These are phyloP conservation scores for Entomortierella parvispora DNA, from an alignment of 192 early-diverging fungal species.

Conservation along the genomic window DNA sequence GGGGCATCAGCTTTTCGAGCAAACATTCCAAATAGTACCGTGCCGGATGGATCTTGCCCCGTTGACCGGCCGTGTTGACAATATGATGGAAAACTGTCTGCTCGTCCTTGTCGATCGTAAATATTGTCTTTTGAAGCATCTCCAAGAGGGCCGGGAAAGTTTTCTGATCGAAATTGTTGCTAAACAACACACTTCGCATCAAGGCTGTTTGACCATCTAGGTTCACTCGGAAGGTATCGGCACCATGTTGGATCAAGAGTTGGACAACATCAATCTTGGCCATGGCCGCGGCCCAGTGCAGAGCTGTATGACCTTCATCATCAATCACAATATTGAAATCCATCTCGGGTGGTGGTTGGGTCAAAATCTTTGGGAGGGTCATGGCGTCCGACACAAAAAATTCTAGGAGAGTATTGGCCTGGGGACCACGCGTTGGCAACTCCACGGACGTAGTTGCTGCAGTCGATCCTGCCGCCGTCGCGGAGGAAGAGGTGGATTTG, in stretches of 20 bases:
- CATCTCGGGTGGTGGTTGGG: constrained; percentile 67
- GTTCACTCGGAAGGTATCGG: constrained; percentile 78
- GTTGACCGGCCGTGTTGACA: constrained; percentile 70
- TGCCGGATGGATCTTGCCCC: constrained; percentile 75
- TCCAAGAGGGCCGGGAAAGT: constrained; percentile 78
- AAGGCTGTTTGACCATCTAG: constrained; percentile 90
- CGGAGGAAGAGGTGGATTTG: constrained; percentile 33
- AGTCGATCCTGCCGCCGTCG: constrained; percentile 12
- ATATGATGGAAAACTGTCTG: constrained; percentile 96
- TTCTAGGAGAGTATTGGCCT: constrained; percentile 41
- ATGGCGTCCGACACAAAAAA: constrained; percentile 56
- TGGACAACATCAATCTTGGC: constrained; percentile 80
- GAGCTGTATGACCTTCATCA: constrained; percentile 92
- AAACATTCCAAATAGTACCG: constrained; percentile 92
- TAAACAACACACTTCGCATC: constrained; percentile 89
- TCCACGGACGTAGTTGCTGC: not conserved
- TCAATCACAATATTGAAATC: constrained; percentile 90
- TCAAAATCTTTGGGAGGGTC: constrained; percentile 63
- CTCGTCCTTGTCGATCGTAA: constrained; percentile 77
- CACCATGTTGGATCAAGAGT: constrained; percentile 78
- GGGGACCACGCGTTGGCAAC: constrained; percentile 3
- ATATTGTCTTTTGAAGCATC: constrained; percentile 78
- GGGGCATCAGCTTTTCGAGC: constrained; percentile 72
- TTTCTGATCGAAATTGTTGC: constrained; percentile 88
- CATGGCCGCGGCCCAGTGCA: constrained; percentile 97